Evolutionary conservation across 495 filamentous ascomycete species (phyloP).

Genomic region (Aspergillus kassunensis): DNA sequence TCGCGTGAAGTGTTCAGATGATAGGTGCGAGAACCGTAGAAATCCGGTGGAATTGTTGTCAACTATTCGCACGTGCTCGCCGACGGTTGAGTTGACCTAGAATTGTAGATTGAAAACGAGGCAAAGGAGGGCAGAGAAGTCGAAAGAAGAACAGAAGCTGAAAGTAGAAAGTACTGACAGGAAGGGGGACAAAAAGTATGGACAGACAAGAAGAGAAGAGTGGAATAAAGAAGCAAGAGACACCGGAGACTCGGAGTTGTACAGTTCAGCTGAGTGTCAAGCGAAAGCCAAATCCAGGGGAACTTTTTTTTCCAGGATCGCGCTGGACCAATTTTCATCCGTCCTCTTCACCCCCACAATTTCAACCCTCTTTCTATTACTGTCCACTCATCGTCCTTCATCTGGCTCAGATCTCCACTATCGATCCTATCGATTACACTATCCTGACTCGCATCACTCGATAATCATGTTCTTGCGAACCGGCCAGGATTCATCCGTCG

Average conservation of each 20-base stretch:
- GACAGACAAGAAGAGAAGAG: neutral
- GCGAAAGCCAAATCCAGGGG: conserved; percentile 7
- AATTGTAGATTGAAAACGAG: neutral
- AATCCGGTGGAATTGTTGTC: neutral
- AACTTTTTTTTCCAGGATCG: neutral
- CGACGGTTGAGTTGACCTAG: neutral
- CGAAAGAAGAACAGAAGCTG: neutral
- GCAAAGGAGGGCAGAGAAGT: neutral
- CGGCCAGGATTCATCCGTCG: too few relatives aligned
- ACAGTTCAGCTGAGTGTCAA: neutral
- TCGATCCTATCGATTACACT: neutral
- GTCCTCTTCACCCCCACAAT: neutral
- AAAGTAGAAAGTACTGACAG: neutral
- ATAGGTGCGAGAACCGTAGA: neutral
- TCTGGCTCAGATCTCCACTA: neutral
- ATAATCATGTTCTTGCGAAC: too few relatives aligned
- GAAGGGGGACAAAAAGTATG: conserved; percentile 6
- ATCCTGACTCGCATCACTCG: too few relatives aligned
- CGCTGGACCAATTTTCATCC: neutral
- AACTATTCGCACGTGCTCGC: neutral
- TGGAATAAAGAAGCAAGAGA: neutral
- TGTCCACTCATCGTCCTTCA: neutral
- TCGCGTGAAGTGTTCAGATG: neutral
- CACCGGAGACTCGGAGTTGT: neutral
- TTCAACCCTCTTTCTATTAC: neutral